phyloP scores from a whole-genome alignment of 352 stramenopile species.

The Globisporangium emineosum region DNA sequence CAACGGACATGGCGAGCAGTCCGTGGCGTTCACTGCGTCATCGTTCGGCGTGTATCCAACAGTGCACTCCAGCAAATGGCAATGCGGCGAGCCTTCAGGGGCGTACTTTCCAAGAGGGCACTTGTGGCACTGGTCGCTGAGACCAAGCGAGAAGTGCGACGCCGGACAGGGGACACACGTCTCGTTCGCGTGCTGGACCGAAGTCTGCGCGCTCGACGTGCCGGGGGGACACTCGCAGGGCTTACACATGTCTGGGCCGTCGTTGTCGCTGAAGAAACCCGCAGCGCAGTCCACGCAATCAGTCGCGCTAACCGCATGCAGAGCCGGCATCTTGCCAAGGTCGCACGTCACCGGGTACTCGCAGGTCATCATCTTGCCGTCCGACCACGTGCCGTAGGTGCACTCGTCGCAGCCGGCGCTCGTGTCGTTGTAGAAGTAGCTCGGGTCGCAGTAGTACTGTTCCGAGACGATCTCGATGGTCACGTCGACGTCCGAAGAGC shows the following conservation, averaged over 20 bases:
- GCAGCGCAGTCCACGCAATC: slow-evolving; percentile 31
- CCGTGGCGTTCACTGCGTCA: slow-evolving; percentile 29
- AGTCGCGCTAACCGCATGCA: slow-evolving; percentile 23
- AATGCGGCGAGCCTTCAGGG: slow-evolving; percentile 22
- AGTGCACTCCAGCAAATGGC: slow-evolving; percentile 28
- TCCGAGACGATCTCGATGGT: slow-evolving; percentile 12
- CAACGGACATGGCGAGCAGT: slow-evolving; percentile 33
- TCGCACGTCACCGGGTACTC: slow-evolving; percentile 33
- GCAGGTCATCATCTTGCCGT: slow-evolving; percentile 37
- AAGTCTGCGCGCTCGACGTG: slow-evolving; percentile 18
- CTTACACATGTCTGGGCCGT: slow-evolving; percentile 41
- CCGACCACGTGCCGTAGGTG: slow-evolving; percentile 42
- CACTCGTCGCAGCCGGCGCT: slow-evolving; percentile 27
- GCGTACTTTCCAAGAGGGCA: slow-evolving; percentile 32
- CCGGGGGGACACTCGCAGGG: slow-evolving; percentile 27
- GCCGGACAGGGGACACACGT: slow-evolving; percentile 24
- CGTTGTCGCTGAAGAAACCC: slow-evolving; percentile 35
- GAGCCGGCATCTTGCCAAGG: slow-evolving; percentile 23
- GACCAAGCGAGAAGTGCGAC: slow-evolving; percentile 25
- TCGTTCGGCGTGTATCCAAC: slow-evolving; percentile 25
- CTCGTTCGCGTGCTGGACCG: slow-evolving; percentile 10
- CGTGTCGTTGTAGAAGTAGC: slow-evolving; percentile 37
- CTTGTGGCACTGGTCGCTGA: slow-evolving; percentile 39
- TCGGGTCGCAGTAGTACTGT: slow-evolving; percentile 28
- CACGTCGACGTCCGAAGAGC: slow-evolving; percentile 6